Evolutionary conservation across 2,329 filamentous ascomycete species (phyloP).

Genomic region (Neophaeococcomyces mojaviensis): DNA sequence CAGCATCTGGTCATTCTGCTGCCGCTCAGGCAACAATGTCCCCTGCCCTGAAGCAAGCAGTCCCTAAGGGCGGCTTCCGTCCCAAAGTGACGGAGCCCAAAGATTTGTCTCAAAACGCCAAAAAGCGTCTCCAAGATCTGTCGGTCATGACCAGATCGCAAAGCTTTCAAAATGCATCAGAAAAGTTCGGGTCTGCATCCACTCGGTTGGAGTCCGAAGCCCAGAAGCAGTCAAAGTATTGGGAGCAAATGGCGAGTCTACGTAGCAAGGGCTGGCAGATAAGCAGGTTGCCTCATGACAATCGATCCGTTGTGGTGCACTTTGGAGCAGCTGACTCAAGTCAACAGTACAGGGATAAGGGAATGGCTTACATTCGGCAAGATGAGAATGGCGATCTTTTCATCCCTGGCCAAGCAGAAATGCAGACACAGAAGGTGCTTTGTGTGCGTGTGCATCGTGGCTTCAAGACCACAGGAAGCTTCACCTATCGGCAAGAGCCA

Average conservation of each 20-base stretch:
- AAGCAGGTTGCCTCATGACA: constrained; percentile 65
- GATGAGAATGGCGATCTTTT: constrained; percentile 66
- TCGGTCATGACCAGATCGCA: constrained; percentile 69
- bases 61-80: constrained; percentile 68
- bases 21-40: constrained; percentile 65
- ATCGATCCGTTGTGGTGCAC: constrained; percentile 69
- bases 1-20: constrained; percentile 73
- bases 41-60: constrained; percentile 58
- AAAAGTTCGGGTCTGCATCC: constrained; percentile 65
- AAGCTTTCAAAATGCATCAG: constrained; percentile 65
- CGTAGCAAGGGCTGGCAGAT: constrained; percentile 81
- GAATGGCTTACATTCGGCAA: constrained; percentile 72
- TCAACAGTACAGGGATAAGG: constrained; percentile 56
- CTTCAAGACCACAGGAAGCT: constrained; percentile 13
- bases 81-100: constrained; percentile 58
- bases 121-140: constrained; percentile 46
- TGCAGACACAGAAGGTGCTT: constrained; percentile 51
- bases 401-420: constrained; percentile 43
- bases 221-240: constrained; percentile 73
- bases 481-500: constrained; percentile 25
- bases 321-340: constrained; percentile 78
- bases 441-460: constrained; percentile 43
- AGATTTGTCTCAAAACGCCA: constrained; percentile 48
- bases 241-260: constrained; percentile 75
- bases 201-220: constrained; percentile 69